phyloP scores from a whole-genome alignment of 106 monocot genomes.

The Dendrobium nobile region DNA sequence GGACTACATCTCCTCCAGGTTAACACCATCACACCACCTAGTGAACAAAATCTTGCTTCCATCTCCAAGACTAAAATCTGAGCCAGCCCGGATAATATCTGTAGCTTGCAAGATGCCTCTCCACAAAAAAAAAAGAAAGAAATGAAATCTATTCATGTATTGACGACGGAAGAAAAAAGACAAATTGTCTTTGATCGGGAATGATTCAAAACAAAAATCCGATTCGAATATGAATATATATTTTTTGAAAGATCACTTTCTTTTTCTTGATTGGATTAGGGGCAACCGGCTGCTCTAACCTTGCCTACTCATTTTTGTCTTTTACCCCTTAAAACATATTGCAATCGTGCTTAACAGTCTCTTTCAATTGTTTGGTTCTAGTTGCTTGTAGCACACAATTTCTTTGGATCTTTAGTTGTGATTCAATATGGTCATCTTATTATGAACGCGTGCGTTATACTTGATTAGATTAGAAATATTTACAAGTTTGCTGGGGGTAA shows the following conservation, averaged over 20 bases:
- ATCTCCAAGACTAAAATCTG: neutral
- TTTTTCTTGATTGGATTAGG: no score
- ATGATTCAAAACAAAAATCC: no score
- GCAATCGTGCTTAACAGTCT: neutral
- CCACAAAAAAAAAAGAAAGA: no score
- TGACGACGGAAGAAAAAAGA: no score
- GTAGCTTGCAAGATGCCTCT: no score
- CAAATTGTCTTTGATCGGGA: no score
- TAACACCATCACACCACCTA: no score
- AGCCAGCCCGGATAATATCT: neutral
- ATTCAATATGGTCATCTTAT: no score
- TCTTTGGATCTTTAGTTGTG: neutral
- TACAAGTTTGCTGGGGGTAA: neutral
- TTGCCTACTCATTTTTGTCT: neutral
- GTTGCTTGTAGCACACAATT: neutral
- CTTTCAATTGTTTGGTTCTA: neutral
- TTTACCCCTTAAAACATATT: neutral
- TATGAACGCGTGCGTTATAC: neutral
- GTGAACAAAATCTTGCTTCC: neutral
- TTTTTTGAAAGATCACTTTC: no score
- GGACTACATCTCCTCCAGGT: no score
- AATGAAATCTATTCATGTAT: no score
- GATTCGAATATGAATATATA: no score
- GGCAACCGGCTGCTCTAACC: neutral
- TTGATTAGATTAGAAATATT: neutral